Base-by-base conservation (phyloP, 176 grass and related monocot species). In the Carex myosuroides region DNA sequence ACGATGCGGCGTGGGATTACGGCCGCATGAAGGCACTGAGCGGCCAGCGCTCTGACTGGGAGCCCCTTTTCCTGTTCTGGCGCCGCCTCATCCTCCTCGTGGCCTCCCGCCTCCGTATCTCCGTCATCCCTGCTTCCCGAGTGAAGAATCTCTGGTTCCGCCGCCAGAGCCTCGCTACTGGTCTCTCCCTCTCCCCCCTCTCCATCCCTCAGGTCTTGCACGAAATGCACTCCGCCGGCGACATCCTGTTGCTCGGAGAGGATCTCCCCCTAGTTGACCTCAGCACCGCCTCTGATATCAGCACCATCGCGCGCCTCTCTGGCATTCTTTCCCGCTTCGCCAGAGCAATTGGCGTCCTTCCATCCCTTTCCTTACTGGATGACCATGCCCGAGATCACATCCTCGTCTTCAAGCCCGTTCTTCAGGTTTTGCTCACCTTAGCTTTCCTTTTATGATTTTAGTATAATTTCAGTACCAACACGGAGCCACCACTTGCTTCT, bases 1-100 rank as follows among this genome's bases (percentile, higher is more conserved):
- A 32, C 22, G 73, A 77, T 52, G 73, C 80, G 22, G 21, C 61
- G 8, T 64, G 60, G 60, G 4, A 24, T 24, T 13, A 11, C 21
- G 80, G 39, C 59, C 80, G 80, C 2, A 46, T 82, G 37, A 82
- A 82, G 20, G 80, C 80, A 13, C 61, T 82, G 39, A 82, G 80
- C 80, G 80, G 80, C 17, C 80, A 83, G 39, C 57, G 80, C 39
- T 21, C 80, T 12, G 80, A 83, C 24, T 83, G 80, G 80, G 80
- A 83, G 10, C 60, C 80, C 6, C 80, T 64, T 13, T 83, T 54
- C 16, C 80, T 83, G 42, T 83, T 83, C 61, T 83, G 80, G 80
- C 80, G 62, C 13, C 60, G 63, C 13, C 41, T 83, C 20, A 68
- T 83, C n/a, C 80, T 83, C 1, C 32, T 65, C 6, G 42, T 83